phyloP scores from a whole-genome alignment of 257 asterid genomes.

The Forsythia viridissima region DNA sequence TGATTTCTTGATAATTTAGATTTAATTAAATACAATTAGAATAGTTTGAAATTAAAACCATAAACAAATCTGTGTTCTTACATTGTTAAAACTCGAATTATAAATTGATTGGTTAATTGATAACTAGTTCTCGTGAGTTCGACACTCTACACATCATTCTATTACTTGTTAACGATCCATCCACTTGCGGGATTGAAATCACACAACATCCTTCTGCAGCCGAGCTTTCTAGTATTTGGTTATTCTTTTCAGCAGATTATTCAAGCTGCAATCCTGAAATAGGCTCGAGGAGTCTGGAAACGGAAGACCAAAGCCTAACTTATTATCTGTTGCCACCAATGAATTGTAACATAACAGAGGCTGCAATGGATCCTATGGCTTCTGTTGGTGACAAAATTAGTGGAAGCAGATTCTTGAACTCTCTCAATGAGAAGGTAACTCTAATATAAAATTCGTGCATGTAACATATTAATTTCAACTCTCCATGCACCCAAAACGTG shows the following conservation, averaged over 20 bases:
- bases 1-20: too few relatives aligned
- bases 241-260: constrained; percentile 42
- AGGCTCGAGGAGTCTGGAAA: constrained; percentile 22
- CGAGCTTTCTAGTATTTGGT: constrained; percentile 59
- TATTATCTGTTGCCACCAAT: background rate
- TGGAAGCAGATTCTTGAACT: constrained; percentile 24
- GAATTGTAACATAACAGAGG: constrained; percentile 27
- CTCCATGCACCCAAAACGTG: constrained; percentile 31
- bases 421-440: constrained; percentile 40
- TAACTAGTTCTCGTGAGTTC: too few relatives aligned
- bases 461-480: background rate
- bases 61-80: too few relatives aligned
- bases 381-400: constrained; percentile 28
- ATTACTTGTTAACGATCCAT: too few relatives aligned
- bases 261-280: constrained; percentile 23
- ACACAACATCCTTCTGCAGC: constrained; percentile 30
- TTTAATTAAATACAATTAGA: too few relatives aligned
- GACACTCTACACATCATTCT: too few relatives aligned
- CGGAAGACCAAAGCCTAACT: constrained; percentile 23
- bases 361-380: constrained; percentile 34
- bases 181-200: too few relatives aligned
- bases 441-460: constrained; percentile 4
- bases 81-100: too few relatives aligned
- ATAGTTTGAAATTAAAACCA: too few relatives aligned
- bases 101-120: too few relatives aligned